Base-by-base conservation (phyloP, 2,329 filamentous ascomycete genomes). In the Trichoderma polysporum region DNA sequence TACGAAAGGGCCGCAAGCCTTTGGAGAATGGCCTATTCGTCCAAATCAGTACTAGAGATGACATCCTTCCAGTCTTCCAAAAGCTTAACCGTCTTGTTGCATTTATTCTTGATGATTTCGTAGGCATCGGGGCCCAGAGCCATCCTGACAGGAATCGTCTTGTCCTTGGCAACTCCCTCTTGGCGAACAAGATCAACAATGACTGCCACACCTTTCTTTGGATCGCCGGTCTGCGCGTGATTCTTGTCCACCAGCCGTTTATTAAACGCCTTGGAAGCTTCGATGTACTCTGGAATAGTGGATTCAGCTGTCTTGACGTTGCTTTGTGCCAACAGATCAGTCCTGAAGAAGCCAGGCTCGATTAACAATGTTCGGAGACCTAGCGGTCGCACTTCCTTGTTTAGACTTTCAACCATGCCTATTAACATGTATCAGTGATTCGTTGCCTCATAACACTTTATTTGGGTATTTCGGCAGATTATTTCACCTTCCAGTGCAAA, bases 91-190 rank as follows among this genome's bases (percentile, higher is more conserved):
- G 71, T 71, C 67, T 75, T 71, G 22, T 72, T 64, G 39, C 70
- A 71, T 65, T 73, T 75, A 19, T 72, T 64, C 66, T 66, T 71
- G 9, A 71, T 66, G 4, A 64, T 57, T 7, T 68, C 72, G 35
- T 72, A 68, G 1, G 69, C 69, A 66, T 76, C 75, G 17, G 69
- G 69, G 5, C 75, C 74, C 4, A 76, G 57, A 8, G 74, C 66
- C 5, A 76, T 67, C 2, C 72, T 62, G 12, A 73, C 65, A 8
- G 72, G 68, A 60, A 71, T 69, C 1, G 59, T 45, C 56, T 68
- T 70, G 1, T 69, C 71, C 2, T 52, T 60, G 7, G 71, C 72
- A 45, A 68, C 41, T 0, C 73, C 72, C 47, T 74, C 72, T 3
- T 66, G 19, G 57, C 71, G 71, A 15, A 76, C 66, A 2, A 75